Percentiles rank a stretch among this genome's conserved stretches.
phyloP scores from a whole-genome alignment of 192 early-diverging fungal genomes.

The Rhizoclosmatium globosum region DNA sequence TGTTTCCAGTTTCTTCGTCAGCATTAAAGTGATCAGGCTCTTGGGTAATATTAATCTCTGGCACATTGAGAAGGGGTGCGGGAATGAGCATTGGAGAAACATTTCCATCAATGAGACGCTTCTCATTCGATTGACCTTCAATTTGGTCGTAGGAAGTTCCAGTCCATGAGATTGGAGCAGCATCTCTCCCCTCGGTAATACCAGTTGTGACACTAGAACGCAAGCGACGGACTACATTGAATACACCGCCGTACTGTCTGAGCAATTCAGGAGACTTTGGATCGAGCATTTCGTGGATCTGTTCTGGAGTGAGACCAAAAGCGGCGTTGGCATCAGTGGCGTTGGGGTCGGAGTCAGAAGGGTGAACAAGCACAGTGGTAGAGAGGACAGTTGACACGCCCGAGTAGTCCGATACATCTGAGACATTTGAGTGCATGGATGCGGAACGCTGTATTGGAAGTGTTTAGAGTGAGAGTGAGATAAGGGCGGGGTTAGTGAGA shows the following conservation, averaged over 20 bases:
- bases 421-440: not conserved
- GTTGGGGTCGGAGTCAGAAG: not conserved
- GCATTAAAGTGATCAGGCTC: not conserved
- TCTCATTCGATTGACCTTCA: not conserved
- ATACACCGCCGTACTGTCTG: slow-evolving; percentile 42
- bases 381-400: not conserved
- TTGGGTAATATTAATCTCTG: not conserved
- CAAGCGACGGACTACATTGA: slow-evolving; percentile 43
- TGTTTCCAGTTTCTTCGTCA: not conserved
- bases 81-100: not conserved
- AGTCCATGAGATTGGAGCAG: not conserved
- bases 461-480: not conserved
- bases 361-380: not conserved
- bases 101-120: not conserved
- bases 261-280: slow-evolving; percentile 48
- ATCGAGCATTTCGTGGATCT: slow-evolving; percentile 53
- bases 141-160: not conserved
- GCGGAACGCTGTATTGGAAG: not conserved
- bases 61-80: too few relatives aligned
- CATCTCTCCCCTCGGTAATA: slow-evolving; percentile 25
- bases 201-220: slow-evolving; percentile 45
- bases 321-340: not conserved
- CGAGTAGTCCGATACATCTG: not conserved
- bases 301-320: slow-evolving; percentile 41
- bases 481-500: not conserved